Base-by-base conservation (phyloP, 352 stramenopile genomes). In the Globisporangium heterothallicum region DNA sequence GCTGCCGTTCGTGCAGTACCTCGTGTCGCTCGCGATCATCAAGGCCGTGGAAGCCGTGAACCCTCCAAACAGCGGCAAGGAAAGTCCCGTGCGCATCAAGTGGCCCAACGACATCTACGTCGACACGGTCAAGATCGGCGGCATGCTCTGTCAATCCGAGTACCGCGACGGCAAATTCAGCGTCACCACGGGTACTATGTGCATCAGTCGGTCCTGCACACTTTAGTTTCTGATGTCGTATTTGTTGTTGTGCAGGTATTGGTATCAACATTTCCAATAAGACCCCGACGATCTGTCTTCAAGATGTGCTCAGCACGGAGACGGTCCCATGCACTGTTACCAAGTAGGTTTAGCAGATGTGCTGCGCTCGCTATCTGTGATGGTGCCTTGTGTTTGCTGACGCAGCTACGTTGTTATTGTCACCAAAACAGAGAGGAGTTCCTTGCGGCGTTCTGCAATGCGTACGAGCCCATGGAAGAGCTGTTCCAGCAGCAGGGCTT, bases 81-180 rank as follows among this genome's bases (percentile, higher is more conserved):
- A 53, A 4, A 85, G 74, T 24, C 65, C 79, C 30, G 84, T 96
- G 53, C 72, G 70, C 54, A 96, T 96, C 74, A 96, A 96, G 63
- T 96, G 87, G 87, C 87, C 87, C 21, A 96, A 96, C 60, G 87
- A 96, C 64, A 95, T 96, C 34, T 96, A 96, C 65, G 85, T 78
- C 26, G 70, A 93, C 56, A 78, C 78, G 49, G 71, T 86, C 68
- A 96, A 96, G 66, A 93, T 96, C 56, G 84, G 80, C 56, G 87
- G 87, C 30, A 93, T 96, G 47, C 59, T 96, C 21, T 96, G 86
- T 58, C 87, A 96, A 61, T 95, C 84, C 36, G 79, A 92, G 64
- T 95, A 83, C 62, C 66, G 68, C 35, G 70, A 95, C 59, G 71
- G 76, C 34, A 63, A 67, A 43, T 96, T 95, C 64, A 74, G 65